Evolutionary conservation across 139 green algal species (phyloP).

Genomic region (Chlorella sp.): DNA sequence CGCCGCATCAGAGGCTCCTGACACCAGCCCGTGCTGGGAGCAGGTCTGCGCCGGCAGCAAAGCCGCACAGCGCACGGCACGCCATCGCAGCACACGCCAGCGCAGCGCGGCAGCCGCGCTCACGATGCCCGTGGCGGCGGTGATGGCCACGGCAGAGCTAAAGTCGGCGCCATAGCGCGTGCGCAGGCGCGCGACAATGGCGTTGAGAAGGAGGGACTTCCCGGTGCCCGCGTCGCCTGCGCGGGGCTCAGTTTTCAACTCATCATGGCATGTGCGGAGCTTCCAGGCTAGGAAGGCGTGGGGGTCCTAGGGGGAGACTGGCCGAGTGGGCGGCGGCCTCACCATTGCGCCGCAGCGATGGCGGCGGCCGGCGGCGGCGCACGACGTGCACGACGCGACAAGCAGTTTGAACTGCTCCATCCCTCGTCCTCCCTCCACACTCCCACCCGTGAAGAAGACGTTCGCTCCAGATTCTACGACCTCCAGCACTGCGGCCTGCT

Average conservation of each 20-base stretch:
- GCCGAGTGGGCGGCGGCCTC: background rate
- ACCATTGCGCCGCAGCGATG: background rate
- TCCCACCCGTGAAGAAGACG: slow-evolving; percentile 64
- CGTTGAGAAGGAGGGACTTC: slow-evolving; percentile 68
- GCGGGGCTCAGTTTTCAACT: too few relatives aligned
- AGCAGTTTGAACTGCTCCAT: background rate
- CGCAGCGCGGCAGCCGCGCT: too few relatives aligned
- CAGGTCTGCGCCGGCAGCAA: too few relatives aligned
- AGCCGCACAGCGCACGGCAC: too few relatives aligned
- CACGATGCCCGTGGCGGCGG: slow-evolving; percentile 66
- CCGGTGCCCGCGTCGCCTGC: slow-evolving; percentile 68
- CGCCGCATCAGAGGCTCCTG: too few relatives aligned
- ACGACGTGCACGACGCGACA: background rate
- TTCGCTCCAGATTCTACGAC: slow-evolving; percentile 52
- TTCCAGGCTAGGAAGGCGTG: background rate
- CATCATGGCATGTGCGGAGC: too few relatives aligned
- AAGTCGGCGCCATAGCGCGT: slow-evolving; percentile 43
- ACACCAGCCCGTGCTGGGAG: too few relatives aligned
- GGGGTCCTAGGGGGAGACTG: background rate
- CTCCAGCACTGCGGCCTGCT: slow-evolving; percentile 42
- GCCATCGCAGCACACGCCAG: too few relatives aligned
- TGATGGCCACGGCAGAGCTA: slow-evolving; percentile 46
- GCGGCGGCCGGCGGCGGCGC: background rate
- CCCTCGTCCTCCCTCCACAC: too few relatives aligned
- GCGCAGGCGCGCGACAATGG: slow-evolving; percentile 43